Evolutionary conservation across 768 basidiomycete genomes (phyloP).

Genomic region (Rubroboletus pulcherrimus): DNA sequence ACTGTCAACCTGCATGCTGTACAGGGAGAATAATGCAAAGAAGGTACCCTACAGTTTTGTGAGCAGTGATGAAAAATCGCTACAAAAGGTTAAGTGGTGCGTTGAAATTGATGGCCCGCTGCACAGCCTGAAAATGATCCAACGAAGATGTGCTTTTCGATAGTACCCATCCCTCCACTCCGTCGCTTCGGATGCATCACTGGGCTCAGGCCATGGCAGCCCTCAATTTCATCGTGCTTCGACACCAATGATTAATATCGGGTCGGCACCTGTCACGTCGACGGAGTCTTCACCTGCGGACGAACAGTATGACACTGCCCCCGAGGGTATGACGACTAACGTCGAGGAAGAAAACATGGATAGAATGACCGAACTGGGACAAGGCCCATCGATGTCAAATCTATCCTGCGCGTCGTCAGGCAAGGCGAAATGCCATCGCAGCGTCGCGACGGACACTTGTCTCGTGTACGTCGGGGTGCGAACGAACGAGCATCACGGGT

Average conservation of each 20-base stretch:
- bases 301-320: slow-evolving; percentile 26
- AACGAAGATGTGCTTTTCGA: too few relatives aligned
- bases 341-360: slow-evolving; percentile 8
- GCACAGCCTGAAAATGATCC: too few relatives aligned
- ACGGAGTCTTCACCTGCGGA: slow-evolving; percentile 20
- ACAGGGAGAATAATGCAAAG: too few relatives aligned
- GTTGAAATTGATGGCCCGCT: too few relatives aligned
- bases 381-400: slow-evolving; percentile 15
- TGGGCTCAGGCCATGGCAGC: slow-evolving; percentile 27
- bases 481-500: slow-evolving; percentile 35
- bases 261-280: neutral
- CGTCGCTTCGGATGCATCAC: too few relatives aligned
- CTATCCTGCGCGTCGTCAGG: slow-evolving; percentile 32
- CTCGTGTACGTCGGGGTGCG: slow-evolving; percentile 32
- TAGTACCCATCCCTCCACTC: too few relatives aligned
- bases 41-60: too few relatives aligned
- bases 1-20: too few relatives aligned
- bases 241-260: neutral
- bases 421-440: slow-evolving; percentile 48
- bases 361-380: slow-evolving; percentile 17
- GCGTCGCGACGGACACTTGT: slow-evolving; percentile 43
- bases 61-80: too few relatives aligned
- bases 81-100: too few relatives aligned
- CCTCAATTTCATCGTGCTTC: neutral
- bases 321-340: slow-evolving; percentile 22